Percentiles rank a stretch among this genome's conserved stretches.
phyloP scores from a whole-genome alignment of 495 filamentous ascomycete species.

The Trichoderma gamsii region DNA sequence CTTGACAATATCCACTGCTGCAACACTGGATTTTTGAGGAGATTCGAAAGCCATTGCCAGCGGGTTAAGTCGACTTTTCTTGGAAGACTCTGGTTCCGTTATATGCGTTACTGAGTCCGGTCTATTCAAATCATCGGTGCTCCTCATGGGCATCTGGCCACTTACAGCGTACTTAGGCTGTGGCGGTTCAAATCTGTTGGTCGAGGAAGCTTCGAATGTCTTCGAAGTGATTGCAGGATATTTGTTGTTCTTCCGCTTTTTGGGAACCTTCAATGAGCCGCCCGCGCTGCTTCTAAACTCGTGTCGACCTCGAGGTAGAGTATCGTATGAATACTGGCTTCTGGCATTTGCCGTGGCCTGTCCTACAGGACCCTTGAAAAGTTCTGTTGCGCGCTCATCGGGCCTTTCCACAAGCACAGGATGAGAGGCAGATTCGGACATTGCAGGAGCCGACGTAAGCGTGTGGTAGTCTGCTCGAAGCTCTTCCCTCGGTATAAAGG shows the following conservation, averaged over 20 bases:
- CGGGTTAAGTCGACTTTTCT: background rate
- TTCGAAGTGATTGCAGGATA: background rate
- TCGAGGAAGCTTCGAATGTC: background rate
- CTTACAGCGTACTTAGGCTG: background rate
- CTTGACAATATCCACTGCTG: background rate
- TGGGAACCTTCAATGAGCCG: background rate
- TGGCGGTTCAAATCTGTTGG: background rate
- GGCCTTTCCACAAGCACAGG: background rate
- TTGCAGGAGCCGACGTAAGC: background rate
- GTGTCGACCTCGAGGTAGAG: background rate
- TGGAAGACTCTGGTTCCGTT: background rate
- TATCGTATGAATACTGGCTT: background rate
- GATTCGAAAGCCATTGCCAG: background rate
- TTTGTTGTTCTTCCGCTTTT: conserved; percentile 9
- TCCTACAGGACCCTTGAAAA: background rate
- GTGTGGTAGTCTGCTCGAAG: too few species aligned
- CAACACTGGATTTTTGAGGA: background rate
- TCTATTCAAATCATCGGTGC: background rate
- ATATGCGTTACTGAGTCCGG: background rate
- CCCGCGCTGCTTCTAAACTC: background rate
- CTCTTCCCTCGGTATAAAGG: background rate
- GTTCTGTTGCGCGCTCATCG: background rate
- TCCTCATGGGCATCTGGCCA: background rate
- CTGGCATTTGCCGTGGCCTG: background rate
- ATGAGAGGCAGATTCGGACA: background rate